These are phyloP conservation scores for Hippophae tibetana DNA, from an alignment of 306 rosid species.

Conservation along the genomic window DNA sequence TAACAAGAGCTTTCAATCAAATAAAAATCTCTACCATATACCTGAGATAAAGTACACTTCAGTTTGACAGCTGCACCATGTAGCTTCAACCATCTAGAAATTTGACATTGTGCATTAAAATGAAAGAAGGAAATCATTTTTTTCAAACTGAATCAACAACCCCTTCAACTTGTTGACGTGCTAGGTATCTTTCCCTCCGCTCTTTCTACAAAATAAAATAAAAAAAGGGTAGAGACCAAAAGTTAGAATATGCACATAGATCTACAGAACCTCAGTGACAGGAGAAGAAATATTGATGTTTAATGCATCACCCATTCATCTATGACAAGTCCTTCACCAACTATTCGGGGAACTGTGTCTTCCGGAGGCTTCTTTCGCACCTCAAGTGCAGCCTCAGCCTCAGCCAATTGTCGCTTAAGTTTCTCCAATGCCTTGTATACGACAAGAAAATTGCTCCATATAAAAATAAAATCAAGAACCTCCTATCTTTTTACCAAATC, in stretches of 20 bases:
- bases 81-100: constrained; percentile 25
- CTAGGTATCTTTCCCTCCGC: constrained; percentile 91
- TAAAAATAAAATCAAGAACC: too few relatives aligned
- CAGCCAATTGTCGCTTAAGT: constrained; percentile 76
- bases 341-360: constrained; percentile 62
- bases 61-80: constrained; percentile 11
- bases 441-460: constrained; percentile 4
- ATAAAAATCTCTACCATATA: constrained; percentile 16
- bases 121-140: constrained; percentile 15
- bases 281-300: constrained; percentile 6
- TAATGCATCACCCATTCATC: constrained; percentile 85
- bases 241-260: constrained; percentile 12
- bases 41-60: constrained; percentile 11
- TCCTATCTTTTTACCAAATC: too few relatives aligned
- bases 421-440: constrained; percentile 64
- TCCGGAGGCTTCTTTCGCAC: constrained; percentile 65
- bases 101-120: constrained; percentile 16
- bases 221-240: neutral
- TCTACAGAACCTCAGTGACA: constrained; percentile 1
- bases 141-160: constrained; percentile 58
- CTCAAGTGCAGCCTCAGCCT: constrained; percentile 78
- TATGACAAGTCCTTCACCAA: constrained; percentile 83
- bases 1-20: constrained; percentile 17
- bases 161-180: constrained; percentile 80
- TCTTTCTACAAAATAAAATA: constrained; percentile 56